These are phyloP conservation scores for Lachancea cidri DNA, from an alignment of 805 yeast species.

Conservation along the genomic window DNA sequence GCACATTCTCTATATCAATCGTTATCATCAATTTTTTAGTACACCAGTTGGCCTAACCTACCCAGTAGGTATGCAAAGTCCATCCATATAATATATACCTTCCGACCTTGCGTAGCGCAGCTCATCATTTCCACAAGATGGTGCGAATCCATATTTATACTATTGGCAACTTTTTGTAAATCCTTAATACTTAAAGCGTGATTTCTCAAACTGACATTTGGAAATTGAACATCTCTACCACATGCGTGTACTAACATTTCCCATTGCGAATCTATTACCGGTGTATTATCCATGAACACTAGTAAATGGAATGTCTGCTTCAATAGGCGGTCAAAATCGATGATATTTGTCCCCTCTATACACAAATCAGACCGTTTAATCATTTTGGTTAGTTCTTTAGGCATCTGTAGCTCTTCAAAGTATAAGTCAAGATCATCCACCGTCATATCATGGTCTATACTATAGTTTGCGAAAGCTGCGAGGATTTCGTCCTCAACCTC, in stretches of 20 bases:
- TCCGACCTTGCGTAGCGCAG: constrained; percentile 37
- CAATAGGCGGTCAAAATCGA: constrained; percentile 45
- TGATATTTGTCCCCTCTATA: constrained; percentile 38
- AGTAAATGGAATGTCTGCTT: constrained; percentile 38
- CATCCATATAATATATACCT: constrained; percentile 35
- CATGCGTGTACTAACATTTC: constrained; percentile 27
- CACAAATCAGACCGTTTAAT: constrained; percentile 29
- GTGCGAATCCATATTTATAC: constrained; percentile 31
- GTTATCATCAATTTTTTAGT: constrained; percentile 10
- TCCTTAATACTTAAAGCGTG: constrained; percentile 35
- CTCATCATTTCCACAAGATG: constrained; percentile 43
- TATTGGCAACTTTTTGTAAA: constrained; percentile 31
- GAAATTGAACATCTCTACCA: constrained; percentile 20
- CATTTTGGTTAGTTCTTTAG: constrained; percentile 25
- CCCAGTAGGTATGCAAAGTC: constrained; percentile 49
- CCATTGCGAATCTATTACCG: constrained; percentile 40
- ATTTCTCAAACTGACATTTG: constrained; percentile 19
- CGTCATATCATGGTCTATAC: constrained; percentile 40
- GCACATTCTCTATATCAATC: not conserved
- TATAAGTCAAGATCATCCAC: constrained; percentile 25
- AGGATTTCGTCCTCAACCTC: constrained; percentile 42
- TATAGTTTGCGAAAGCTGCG: constrained; percentile 38
- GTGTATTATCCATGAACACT: constrained; percentile 36
- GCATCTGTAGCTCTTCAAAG: constrained; percentile 32
- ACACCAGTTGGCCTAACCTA: constrained; percentile 39